Percentiles rank a stretch among this genome's conserved stretches.
These are phyloP conservation scores for Camelina laxa DNA, from an alignment of 345 rosid genomes.

Conservation along the genomic window DNA sequence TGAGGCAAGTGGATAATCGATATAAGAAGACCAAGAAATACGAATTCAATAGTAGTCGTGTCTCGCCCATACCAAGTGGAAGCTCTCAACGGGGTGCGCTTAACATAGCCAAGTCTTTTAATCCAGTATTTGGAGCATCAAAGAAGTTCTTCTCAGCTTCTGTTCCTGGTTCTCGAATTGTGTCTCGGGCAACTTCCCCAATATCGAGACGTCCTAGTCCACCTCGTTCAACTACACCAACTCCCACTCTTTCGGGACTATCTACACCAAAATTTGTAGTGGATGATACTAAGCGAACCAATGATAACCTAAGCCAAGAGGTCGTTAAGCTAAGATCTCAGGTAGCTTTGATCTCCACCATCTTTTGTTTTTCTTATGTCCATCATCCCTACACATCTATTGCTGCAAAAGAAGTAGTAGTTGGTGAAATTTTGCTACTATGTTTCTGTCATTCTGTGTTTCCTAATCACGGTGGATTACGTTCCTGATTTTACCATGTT, in stretches of 20 bases:
- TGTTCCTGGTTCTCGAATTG: constrained; percentile 99
- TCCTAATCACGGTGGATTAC: not conserved
- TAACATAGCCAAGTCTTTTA: constrained; percentile 77
- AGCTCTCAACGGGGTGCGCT: constrained; percentile 85
- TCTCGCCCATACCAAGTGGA: constrained; percentile 92
- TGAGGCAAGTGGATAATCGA: constrained; percentile 75
- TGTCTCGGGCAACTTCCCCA: constrained; percentile 98
- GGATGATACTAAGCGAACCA: constrained; percentile 80
- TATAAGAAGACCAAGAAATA: constrained; percentile 84
- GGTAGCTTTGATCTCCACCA: constrained; percentile 47
- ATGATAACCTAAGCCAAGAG: constrained; percentile 85
- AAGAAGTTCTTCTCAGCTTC: constrained; percentile 98
- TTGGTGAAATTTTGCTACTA: constrained; percentile 1
- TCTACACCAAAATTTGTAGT: constrained; percentile 74
- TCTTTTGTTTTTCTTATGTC: constrained; percentile 6
- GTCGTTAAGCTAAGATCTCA: constrained; percentile 87
- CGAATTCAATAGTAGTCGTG: constrained; percentile 94
- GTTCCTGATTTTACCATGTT: constrained; percentile 18
- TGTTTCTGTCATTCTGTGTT: constrained; percentile 16
- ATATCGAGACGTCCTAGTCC: constrained; percentile 94
- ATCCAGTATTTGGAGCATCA: constrained; percentile 90
- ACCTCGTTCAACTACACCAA: constrained; percentile 97
- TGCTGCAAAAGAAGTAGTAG: constrained; percentile 1
- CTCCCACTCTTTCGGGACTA: constrained; percentile 91
- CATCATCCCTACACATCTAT: not conserved